Evolutionary conservation across 23 red algal species (phyloP).

Genomic region (Gracilaria caudata): DNA sequence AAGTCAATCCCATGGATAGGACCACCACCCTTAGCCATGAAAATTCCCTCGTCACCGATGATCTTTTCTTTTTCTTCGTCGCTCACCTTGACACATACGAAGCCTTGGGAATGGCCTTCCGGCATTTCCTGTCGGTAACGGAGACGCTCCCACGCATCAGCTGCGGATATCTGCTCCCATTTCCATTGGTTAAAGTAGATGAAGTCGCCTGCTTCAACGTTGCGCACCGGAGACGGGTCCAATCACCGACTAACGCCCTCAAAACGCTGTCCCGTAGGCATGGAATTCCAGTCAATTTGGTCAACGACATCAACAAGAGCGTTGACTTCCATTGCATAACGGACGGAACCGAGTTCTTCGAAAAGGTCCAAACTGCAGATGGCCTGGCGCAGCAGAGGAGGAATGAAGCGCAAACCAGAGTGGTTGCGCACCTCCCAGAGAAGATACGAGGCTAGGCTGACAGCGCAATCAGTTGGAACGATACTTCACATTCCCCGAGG

Average conservation of each 20-base stretch:
- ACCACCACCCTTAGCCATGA: too few species aligned
- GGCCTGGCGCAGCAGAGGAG: neutral
- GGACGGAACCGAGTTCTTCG: neutral
- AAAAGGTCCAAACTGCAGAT: neutral
- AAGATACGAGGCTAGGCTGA: neutral
- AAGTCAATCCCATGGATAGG: too few species aligned
- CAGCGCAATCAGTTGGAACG: neutral
- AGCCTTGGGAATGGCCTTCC: neutral
- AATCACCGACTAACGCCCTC: neutral
- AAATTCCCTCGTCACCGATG: too few species aligned
- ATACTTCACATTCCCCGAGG: slow-evolving; percentile 3
- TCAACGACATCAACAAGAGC: neutral
- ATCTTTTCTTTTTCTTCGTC: neutral
- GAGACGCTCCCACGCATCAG: neutral
- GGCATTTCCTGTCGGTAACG: neutral
- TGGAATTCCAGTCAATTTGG: neutral
- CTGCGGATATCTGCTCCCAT: neutral
- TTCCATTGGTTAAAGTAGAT: neutral
- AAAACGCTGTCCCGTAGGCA: neutral
- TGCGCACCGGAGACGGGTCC: neutral
- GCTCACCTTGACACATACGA: neutral
- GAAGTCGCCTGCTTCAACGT: neutral
- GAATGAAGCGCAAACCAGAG: slow-evolving; percentile 1
- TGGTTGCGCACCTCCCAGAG: slow-evolving; percentile 6
- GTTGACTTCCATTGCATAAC: neutral